A percentile compares a stretch with the other conserved stretches of the same genome.
Evolutionary conservation across 2,329 filamentous ascomycete genomes (phyloP).

Genomic region (Aspergillus ochraceoroseus): DNA sequence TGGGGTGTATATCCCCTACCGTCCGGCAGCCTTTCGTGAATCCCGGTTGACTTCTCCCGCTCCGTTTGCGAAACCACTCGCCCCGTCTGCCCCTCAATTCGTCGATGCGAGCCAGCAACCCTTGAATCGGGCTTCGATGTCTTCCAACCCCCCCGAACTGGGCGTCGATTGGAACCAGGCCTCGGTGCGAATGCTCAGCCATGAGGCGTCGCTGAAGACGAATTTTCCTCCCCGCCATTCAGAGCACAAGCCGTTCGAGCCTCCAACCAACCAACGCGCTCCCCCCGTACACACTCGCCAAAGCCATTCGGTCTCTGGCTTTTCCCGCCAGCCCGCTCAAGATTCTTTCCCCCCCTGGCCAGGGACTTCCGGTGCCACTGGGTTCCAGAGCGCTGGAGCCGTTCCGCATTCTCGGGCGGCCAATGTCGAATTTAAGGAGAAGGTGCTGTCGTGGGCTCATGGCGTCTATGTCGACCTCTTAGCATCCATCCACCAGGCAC

Average conservation of each 20-base stretch:
- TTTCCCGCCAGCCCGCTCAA: conserved; percentile 20
- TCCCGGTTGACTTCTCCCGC: conserved; percentile 41
- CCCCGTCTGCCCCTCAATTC: conserved; percentile 23
- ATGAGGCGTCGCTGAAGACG: conserved; percentile 31
- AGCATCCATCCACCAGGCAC: conserved; percentile 56
- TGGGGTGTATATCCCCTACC: conserved; percentile 57
- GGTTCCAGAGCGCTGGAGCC: conserved; percentile 23
- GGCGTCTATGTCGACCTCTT: conserved; percentile 67
- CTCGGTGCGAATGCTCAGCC: conserved; percentile 25
- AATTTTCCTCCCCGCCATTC: conserved; percentile 39
- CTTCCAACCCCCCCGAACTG: conserved; percentile 26
- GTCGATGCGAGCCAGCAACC: conserved; percentile 30
- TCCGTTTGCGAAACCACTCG: conserved; percentile 22
- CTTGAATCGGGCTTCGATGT: conserved; percentile 28
- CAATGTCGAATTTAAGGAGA: conserved; percentile 60
- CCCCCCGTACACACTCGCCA: conserved; percentile 28
- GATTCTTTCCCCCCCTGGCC: conserved; percentile 30
- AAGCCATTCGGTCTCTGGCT: conserved; percentile 20
- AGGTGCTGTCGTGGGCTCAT: conserved; percentile 65
- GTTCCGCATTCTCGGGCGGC: conserved; percentile 26
- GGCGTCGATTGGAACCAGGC: conserved; percentile 33
- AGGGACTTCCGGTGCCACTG: conserved; percentile 17
- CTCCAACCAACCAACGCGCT: conserved; percentile 26
- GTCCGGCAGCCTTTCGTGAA: conserved; percentile 55
- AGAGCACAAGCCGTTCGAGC: conserved; percentile 31